phyloP scores from a whole-genome alignment of 257 asterid species.

The Solanum chmielewskii region DNA sequence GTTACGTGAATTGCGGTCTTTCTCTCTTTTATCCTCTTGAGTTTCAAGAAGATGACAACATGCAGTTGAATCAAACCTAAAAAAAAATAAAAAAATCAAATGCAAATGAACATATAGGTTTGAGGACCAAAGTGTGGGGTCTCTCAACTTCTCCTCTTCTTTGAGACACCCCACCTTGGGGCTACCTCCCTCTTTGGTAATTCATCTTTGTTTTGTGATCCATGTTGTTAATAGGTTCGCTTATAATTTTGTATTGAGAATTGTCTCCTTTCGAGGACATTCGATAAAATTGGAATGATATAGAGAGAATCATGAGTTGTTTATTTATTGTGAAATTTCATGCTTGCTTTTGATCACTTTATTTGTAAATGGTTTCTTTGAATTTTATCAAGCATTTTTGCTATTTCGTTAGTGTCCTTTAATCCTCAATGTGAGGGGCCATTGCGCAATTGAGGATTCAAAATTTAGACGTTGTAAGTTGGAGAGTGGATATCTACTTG shows the following conservation, averaged over 20 bases:
- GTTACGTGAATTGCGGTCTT: conserved; percentile 32
- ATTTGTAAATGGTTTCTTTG: neutral
- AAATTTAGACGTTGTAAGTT: neutral
- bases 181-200: neutral
- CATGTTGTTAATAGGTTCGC: neutral
- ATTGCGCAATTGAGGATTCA: neutral
- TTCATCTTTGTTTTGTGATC: neutral
- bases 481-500: neutral
- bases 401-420: neutral
- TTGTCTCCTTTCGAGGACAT: neutral
- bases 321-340: neutral
- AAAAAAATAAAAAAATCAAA: neutral
- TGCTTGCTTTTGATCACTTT: neutral
- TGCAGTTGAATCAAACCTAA: neutral
- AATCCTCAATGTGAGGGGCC: neutral
- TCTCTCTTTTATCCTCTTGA: neutral
- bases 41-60: neutral
- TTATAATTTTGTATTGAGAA: neutral
- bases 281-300: neutral
- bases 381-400: neutral
- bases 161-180: neutral
- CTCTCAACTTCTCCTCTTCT: neutral
- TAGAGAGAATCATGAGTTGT: neutral
- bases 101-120: neutral
- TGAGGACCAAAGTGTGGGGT: neutral